Evolutionary conservation across 192 early-diverging fungal genomes (phyloP).

Genomic region (Thoreauomyces humboldtii): DNA sequence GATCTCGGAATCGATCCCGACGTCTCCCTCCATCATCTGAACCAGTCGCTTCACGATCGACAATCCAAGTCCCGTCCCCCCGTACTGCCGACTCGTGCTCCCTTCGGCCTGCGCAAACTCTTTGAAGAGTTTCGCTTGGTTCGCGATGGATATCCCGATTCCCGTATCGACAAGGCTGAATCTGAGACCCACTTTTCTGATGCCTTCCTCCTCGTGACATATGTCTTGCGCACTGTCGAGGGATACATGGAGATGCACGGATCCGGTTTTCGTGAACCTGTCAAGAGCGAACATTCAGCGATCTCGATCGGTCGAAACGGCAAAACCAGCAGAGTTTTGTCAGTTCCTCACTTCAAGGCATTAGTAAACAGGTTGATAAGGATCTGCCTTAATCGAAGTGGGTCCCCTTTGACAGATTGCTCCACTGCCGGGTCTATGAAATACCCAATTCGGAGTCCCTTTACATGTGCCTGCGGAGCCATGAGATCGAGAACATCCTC

Average conservation of each 20-base stretch:
- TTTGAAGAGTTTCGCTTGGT: constrained; percentile 73
- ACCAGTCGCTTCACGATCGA: constrained; percentile 78
- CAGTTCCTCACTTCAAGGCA: constrained; percentile 75
- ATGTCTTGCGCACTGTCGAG: too few species aligned
- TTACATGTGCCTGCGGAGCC: constrained; percentile 70
- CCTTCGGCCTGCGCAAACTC: constrained; percentile 78
- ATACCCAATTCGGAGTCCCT: constrained; percentile 67
- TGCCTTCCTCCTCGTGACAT: constrained; percentile 12
- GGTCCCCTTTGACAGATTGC: constrained; percentile 71
- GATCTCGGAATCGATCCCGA: constrained; percentile 72
- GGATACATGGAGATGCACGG: constrained; percentile 11
- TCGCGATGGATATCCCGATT: constrained; percentile 80
- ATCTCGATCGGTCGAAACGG: too few species aligned
- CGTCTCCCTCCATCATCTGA: constrained; percentile 72
- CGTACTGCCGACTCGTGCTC: constrained; percentile 50
- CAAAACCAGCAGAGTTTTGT: too few species aligned
- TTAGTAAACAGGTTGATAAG: constrained; percentile 82
- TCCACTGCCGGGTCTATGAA: constrained; percentile 68
- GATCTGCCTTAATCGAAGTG: constrained; percentile 71
- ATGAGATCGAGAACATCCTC: constrained; percentile 70
- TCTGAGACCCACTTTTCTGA: constrained; percentile 54
- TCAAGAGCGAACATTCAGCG: too few species aligned
- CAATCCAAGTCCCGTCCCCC: constrained; percentile 40
- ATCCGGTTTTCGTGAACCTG: constrained; percentile 26
- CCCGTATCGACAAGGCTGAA: constrained; percentile 78